Evolutionary conservation across 2,329 filamentous ascomycete species (phyloP).

Genomic region (Teratosphaeria epicoccoides): DNA sequence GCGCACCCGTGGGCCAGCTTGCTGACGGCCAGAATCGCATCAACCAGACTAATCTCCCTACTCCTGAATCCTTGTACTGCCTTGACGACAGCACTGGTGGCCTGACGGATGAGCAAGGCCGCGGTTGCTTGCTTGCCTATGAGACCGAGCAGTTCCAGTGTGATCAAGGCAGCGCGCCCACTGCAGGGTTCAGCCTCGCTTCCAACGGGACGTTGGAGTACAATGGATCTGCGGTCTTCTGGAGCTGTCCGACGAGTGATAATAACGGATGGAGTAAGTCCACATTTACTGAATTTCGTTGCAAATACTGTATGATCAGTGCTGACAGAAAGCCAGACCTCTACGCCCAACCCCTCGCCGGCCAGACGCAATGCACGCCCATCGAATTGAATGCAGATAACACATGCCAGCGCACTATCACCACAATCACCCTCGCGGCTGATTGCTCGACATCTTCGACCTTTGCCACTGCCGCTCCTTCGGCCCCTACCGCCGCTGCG

Average conservation of each 20-base stretch:
- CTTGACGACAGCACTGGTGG: slow-evolving; percentile 43
- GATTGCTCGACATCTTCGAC: too few relatives aligned
- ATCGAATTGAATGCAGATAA: too few relatives aligned
- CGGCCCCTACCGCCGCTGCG: too few relatives aligned
- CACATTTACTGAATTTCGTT: too few relatives aligned
- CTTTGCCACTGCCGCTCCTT: too few relatives aligned
- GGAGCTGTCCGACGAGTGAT: slow-evolving; percentile 49
- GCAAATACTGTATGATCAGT: too few relatives aligned
- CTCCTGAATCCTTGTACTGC: slow-evolving; percentile 40
- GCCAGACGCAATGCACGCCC: neutral
- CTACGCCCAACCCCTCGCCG: neutral
- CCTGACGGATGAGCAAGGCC: slow-evolving; percentile 45
- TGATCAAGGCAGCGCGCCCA: slow-evolving; percentile 42
- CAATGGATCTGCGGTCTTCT: slow-evolving; percentile 45
- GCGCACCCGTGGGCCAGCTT: slow-evolving; percentile 46
- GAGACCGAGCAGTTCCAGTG: slow-evolving; percentile 52
- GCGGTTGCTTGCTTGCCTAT: slow-evolving; percentile 54
- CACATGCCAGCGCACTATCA: too few relatives aligned
- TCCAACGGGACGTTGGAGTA: slow-evolving; percentile 44
- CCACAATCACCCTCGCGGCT: too few relatives aligned
- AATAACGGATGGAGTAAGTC: slow-evolving; percentile 42
- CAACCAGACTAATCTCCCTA: slow-evolving; percentile 30
- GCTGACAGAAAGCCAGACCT: neutral
- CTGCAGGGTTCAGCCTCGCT: slow-evolving; percentile 46
- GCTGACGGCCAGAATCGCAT: slow-evolving; percentile 52